A percentile compares a stretch with the other conserved stretches of the same genome.
These are phyloP conservation scores for Phylloporus sp. DNA, from an alignment of 768 basidiomycete species.

Conservation along the genomic window DNA sequence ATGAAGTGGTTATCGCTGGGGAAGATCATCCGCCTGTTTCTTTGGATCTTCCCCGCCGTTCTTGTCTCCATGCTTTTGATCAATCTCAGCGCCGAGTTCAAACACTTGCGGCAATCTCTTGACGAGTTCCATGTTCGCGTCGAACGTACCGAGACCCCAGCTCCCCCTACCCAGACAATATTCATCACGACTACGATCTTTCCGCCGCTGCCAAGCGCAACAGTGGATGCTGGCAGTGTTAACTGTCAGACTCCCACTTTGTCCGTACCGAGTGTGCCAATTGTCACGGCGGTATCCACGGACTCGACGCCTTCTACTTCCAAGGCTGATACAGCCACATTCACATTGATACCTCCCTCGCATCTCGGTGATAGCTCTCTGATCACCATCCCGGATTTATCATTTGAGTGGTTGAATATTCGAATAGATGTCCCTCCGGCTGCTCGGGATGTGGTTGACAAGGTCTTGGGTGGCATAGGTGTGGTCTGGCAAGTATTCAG, in stretches of 20 bases:
- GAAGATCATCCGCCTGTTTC: constrained; percentile 10
- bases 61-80: constrained; percentile 17
- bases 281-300: constrained; percentile 5
- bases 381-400: constrained; percentile 11
- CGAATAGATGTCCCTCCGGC: constrained; percentile 23
- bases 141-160: constrained; percentile 4
- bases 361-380: constrained; percentile 19
- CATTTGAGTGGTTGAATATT: constrained; percentile 30
- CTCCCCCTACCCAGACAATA: constrained; percentile 22
- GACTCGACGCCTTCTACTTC: constrained; percentile 2
- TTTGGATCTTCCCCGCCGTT: constrained; percentile 16
- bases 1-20: constrained; percentile 10
- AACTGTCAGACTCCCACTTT: constrained; percentile 1
- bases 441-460: constrained; percentile 22
- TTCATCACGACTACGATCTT: constrained; percentile 28
- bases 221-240: background rate
- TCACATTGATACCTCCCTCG: constrained; percentile 10
- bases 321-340: constrained; percentile 5
- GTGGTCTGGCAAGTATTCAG: constrained; percentile 29
- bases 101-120: constrained; percentile 21
- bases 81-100: constrained; percentile 27
- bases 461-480: constrained; percentile 23
- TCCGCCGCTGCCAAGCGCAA: constrained; percentile 6
- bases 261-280: constrained; percentile 7
- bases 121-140: constrained; percentile 14